A percentile compares a stretch with the other conserved stretches of the same genome.
These are phyloP conservation scores for Macrophomina phaseolina DNA, from an alignment of 2,329 filamentous ascomycete species.

Conservation along the genomic window DNA sequence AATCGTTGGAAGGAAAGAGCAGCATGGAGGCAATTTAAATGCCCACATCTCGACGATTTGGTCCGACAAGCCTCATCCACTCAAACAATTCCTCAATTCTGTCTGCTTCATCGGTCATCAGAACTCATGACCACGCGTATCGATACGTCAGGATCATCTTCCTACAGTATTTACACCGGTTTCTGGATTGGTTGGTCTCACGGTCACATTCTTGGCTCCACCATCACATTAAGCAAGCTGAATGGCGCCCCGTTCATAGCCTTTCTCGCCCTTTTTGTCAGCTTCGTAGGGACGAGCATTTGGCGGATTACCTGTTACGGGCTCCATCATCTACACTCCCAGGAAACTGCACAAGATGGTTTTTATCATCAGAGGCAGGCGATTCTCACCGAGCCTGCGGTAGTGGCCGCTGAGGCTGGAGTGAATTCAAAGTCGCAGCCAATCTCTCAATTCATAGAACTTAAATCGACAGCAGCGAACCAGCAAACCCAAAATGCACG, in stretches of 20 bases:
- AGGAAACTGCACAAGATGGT: conserved; percentile 34
- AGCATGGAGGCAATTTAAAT: too few relatives aligned
- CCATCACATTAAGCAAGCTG: conserved; percentile 31
- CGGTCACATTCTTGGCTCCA: conserved; percentile 29
- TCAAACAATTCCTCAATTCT: too few relatives aligned
- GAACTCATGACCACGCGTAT: too few relatives aligned
- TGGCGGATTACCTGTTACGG: conserved; percentile 39
- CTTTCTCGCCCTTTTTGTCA: conserved; percentile 34
- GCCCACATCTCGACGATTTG: too few relatives aligned
- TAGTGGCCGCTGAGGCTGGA: too few relatives aligned
- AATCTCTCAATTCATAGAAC: too few relatives aligned
- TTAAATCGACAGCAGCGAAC: too few relatives aligned
- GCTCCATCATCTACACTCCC: conserved; percentile 35
- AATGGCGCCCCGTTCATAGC: conserved; percentile 33
- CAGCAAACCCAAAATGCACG: too few relatives aligned
- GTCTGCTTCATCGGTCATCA: too few relatives aligned
- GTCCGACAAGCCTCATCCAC: too few relatives aligned
- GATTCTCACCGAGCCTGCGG: conserved; percentile 31
- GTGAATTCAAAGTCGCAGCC: too few relatives aligned
- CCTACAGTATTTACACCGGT: conserved; percentile 26
- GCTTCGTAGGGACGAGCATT: conserved; percentile 34
- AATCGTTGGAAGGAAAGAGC: too few relatives aligned
- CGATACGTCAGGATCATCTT: neutral
- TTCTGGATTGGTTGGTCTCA: conserved; percentile 33
- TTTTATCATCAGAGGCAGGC: conserved; percentile 42